Conservation (phyloP, 1,139 yeast species). For the Waltiozyma sp. region DNA sequence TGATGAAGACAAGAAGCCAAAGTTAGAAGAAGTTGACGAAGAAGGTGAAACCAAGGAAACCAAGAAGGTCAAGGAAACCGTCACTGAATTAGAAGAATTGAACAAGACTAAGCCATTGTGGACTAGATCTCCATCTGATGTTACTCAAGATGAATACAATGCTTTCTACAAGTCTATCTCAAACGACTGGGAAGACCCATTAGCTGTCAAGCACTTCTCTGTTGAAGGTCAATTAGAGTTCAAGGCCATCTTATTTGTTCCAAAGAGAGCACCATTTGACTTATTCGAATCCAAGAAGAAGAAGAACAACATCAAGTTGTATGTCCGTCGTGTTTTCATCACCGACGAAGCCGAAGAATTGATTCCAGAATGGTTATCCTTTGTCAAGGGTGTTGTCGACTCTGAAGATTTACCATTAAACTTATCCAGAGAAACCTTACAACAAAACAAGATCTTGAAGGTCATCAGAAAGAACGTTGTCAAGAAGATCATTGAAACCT, state of each 20-base stretch:
- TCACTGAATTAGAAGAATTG: slow-evolving; percentile 90
- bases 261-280: slow-evolving; percentile 99
- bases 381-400: slow-evolving; percentile 98
- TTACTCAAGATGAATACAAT: slow-evolving; percentile 96
- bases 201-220: slow-evolving; percentile 98
- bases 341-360: slow-evolving; percentile 99
- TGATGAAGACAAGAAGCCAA: slow-evolving; percentile 34
- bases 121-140: slow-evolving; percentile 98
- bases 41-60: slow-evolving; percentile 54
- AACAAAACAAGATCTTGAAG: slow-evolving; percentile 99
- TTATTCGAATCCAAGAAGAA: slow-evolving; percentile 96
- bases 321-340: slow-evolving; percentile 99
- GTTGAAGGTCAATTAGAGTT: slow-evolving; percentile 99
- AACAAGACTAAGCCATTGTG: slow-evolving; percentile 99
- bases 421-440: slow-evolving; percentile 99
- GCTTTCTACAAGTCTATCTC: slow-evolving; percentile 99
- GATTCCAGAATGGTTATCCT: slow-evolving; percentile 97
- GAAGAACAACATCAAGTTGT: slow-evolving; percentile 97
- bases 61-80: slow-evolving; percentile 63
- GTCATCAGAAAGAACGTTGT: slow-evolving; percentile 98
- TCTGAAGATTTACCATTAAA: slow-evolving; percentile 99
- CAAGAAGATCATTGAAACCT: slow-evolving; percentile 96
- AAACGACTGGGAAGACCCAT: slow-evolving; percentile 99
- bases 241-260: slow-evolving; percentile 94
- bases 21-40: slow-evolving; percentile 49